These are phyloP conservation scores for Rauvolfia tetraphylla DNA, from an alignment of 257 asterid genomes.

Conservation along the genomic window DNA sequence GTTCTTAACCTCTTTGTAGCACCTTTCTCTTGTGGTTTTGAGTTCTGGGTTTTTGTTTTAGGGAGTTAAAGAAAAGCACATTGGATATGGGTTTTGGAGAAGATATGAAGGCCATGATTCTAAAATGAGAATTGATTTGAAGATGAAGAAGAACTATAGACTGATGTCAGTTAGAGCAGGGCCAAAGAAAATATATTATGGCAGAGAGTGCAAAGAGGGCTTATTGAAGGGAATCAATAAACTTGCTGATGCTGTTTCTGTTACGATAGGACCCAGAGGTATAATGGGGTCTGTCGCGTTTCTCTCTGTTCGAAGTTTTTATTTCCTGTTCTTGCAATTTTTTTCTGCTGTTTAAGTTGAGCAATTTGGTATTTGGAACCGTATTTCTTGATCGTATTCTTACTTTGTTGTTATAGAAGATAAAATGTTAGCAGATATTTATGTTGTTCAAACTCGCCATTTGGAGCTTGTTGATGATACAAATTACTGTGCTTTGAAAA, in stretches of 20 bases:
- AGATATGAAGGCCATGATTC: slow-evolving; percentile 11
- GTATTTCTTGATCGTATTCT: background rate
- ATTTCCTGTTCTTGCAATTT: background rate
- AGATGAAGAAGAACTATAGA: slow-evolving; percentile 20
- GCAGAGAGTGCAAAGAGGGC: slow-evolving; percentile 61
- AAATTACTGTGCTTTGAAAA: background rate
- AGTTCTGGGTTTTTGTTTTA: slow-evolving; percentile 23
- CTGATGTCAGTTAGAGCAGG: slow-evolving; percentile 65
- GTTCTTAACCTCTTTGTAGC: background rate
- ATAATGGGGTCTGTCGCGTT: background rate
- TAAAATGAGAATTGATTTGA: background rate
- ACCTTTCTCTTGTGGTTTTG: background rate
- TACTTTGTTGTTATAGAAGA: background rate
- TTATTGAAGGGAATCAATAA: slow-evolving; percentile 84
- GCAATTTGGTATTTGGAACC: background rate
- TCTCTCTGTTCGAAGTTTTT: background rate
- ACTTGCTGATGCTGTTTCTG: slow-evolving; percentile 95
- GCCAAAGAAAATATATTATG: slow-evolving; percentile 75
- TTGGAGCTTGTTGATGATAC: background rate
- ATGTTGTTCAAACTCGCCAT: background rate
- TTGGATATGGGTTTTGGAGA: slow-evolving; percentile 33
- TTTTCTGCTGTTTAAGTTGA: background rate
- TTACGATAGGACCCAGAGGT: slow-evolving; percentile 94
- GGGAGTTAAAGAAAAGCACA: slow-evolving; percentile 39
- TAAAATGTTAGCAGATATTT: background rate